Base-by-base conservation (phyloP, 176 grass and related monocot species). In the Oryza glumipatula region DNA sequence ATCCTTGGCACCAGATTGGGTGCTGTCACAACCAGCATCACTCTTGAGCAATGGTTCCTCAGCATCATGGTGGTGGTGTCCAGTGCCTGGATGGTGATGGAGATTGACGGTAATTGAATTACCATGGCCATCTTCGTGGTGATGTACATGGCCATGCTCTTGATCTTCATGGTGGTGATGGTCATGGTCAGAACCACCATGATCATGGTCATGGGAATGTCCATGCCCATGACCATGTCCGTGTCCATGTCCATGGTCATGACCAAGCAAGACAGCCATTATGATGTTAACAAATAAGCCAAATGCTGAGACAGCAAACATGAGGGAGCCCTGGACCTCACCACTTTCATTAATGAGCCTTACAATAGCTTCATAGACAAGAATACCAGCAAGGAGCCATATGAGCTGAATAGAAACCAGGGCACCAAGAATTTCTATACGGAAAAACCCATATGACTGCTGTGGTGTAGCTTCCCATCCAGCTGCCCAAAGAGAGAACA, bases 371-470 rank as follows among this genome's bases (percentile, higher is more conserved):
- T 99, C 97, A 46, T 96, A 99, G 26, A 99, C 97, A 11, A 99
- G 80, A 86, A 99, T 96, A 17, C 97, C 97, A 23, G 97, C 94
- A 61, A 99, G 85, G 19, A 99, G 86, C 94, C 97, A 99, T 83
- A 99, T 99, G 76, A 99, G 85, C 72, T 99, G 97, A 67, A 99
- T 99, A 26, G 97, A 99, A 70, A 99, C 94, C 82, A 99, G 54
- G 35, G 97, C 91, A 36, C 95, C 95, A 67, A 97, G 83, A 74
- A 98, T 98, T 83, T 95, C 92, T 14, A 99, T 89, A 8, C 97
- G 81, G 69, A 99, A 99, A 52, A 99, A 99, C 38, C 97, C 97
- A 89, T 96, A 99, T 46, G 97, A 94, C 69, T 94, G 94, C 47
- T 74, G 90, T 3, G 97, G 94, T 43, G 83, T 99, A n/a, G 96